Evolutionary conservation across 768 basidiomycete genomes (phyloP).

Genomic region (Collybia sp.): DNA sequence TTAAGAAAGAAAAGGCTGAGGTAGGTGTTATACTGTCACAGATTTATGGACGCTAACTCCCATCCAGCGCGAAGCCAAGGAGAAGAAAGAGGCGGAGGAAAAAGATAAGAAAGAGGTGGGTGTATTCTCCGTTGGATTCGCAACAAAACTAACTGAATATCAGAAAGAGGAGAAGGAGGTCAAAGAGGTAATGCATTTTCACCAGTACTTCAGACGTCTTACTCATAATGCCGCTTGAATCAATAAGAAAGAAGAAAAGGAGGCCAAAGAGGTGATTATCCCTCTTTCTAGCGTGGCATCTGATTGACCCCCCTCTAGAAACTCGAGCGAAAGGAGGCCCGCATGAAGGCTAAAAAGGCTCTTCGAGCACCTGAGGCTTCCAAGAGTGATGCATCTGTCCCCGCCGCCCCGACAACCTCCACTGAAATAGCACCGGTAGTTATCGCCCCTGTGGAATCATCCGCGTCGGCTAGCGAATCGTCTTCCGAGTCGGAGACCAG

Average conservation of each 20-base stretch:
- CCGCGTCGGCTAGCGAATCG: slow-evolving; percentile 24
- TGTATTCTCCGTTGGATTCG: slow-evolving; percentile 2
- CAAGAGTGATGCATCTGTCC: slow-evolving; percentile 33
- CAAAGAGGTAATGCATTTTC: slow-evolving; percentile 36
- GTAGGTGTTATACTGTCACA: slow-evolving; percentile 21
- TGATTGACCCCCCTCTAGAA: slow-evolving; percentile 32
- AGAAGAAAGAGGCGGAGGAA: slow-evolving; percentile 74
- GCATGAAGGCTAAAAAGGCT: slow-evolving; percentile 51
- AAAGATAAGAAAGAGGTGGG: slow-evolving; percentile 46
- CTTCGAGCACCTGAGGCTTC: slow-evolving; percentile 25
- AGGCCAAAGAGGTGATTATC: slow-evolving; percentile 35
- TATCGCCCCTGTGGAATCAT: slow-evolving; percentile 12
- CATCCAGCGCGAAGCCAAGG: slow-evolving; percentile 70
- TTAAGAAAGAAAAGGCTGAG: slow-evolving; percentile 76
- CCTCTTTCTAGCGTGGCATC: slow-evolving; percentile 9
- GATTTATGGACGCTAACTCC: slow-evolving; percentile 6
- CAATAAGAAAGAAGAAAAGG: slow-evolving; percentile 39
- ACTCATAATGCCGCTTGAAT: no score
- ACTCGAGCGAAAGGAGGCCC: slow-evolving; percentile 48
- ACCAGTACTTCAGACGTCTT: no score
- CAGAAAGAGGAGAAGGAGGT: slow-evolving; percentile 46
- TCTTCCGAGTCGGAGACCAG: slow-evolving; percentile 57
- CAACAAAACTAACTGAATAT: slow-evolving; percentile 1
- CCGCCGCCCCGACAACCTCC: slow-evolving; percentile 23
- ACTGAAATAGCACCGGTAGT: slow-evolving; percentile 30